Conservation (phyloP, 371 early-diverging fungal species). For the Apophysomyces trapeziformis region DNA sequence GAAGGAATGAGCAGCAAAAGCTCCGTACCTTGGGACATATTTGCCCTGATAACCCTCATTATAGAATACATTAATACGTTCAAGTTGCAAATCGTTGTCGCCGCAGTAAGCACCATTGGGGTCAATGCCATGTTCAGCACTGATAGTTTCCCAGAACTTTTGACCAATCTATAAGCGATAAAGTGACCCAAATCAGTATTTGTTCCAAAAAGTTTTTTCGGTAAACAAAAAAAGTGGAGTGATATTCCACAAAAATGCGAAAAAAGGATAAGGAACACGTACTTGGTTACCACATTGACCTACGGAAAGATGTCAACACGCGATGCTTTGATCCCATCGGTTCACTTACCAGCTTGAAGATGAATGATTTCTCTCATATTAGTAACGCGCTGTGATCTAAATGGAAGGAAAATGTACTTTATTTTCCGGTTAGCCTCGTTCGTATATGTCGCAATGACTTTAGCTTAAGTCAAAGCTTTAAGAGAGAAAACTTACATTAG, state of each 20-base stretch:
- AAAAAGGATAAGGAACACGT: constrained; percentile 17
- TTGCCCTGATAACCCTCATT: constrained; percentile 87
- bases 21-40: constrained; percentile 72
- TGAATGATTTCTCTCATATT: constrained; percentile 99
- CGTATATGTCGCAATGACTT: background rate
- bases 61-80: constrained; percentile 98
- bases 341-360: constrained; percentile 83
- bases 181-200: constrained; percentile 6
- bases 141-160: constrained; percentile 94
- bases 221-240: constrained; percentile 2
- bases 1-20: background rate
- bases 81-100: constrained; percentile 88
- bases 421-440: background rate
- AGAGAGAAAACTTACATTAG: background rate
- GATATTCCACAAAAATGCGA: background rate
- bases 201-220: constrained; percentile 6
- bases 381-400: background rate
- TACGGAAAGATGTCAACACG: constrained; percentile 13
- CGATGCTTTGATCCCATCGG: background rate
- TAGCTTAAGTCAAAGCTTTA: background rate
- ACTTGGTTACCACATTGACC: constrained; percentile 91
- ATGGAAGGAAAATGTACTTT: constrained; percentile 9
- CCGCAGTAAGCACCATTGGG: constrained; percentile 75
- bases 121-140: constrained; percentile 88
- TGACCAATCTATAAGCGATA: constrained; percentile 62